These are phyloP conservation scores for Chaetomium olivaceum DNA, from an alignment of 2,329 filamentous ascomycete species.

Conservation along the genomic window DNA sequence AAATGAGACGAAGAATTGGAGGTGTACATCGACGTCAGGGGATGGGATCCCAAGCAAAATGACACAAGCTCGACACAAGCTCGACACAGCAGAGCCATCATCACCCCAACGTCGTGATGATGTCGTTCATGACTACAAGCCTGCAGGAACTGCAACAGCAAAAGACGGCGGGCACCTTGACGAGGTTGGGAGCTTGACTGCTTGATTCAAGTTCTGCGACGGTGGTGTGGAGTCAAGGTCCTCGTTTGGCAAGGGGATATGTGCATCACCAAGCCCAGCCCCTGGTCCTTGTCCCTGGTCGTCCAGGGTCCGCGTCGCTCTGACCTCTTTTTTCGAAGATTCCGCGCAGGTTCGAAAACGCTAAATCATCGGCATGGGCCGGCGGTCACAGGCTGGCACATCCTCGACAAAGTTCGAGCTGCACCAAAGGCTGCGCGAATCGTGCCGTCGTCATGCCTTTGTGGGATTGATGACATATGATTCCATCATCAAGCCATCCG, in stretches of 20 bases:
- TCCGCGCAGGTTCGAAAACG: slow-evolving; percentile 33
- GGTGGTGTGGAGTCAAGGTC: slow-evolving; percentile 6
- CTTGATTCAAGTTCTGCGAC: slow-evolving; percentile 2
- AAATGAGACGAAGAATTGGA: neutral
- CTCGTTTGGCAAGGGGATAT: slow-evolving; percentile 10
- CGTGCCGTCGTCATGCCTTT: slow-evolving; percentile 12
- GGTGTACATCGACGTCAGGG: neutral
- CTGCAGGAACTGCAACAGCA: neutral
- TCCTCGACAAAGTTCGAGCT: neutral
- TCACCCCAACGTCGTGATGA: neutral
- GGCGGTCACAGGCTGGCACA: neutral
- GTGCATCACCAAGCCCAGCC: slow-evolving; percentile 19
- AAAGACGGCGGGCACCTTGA: neutral
- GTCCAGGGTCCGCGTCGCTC: slow-evolving; percentile 26
- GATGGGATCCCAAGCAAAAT: neutral
- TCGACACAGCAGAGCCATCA: neutral
- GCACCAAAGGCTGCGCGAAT: slow-evolving; percentile 15
- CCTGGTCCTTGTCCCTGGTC: slow-evolving; percentile 22
- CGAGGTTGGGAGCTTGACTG: neutral
- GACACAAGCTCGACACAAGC: neutral
- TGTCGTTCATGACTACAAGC: neutral
- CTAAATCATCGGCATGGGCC: slow-evolving; percentile 28
- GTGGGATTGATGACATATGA: slow-evolving; percentile 25
- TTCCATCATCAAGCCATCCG: slow-evolving; percentile 29
- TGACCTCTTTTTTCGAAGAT: slow-evolving; percentile 34